phyloP scores from a whole-genome alignment of 495 filamentous ascomycete genomes.

The Daldinia concentrica region DNA sequence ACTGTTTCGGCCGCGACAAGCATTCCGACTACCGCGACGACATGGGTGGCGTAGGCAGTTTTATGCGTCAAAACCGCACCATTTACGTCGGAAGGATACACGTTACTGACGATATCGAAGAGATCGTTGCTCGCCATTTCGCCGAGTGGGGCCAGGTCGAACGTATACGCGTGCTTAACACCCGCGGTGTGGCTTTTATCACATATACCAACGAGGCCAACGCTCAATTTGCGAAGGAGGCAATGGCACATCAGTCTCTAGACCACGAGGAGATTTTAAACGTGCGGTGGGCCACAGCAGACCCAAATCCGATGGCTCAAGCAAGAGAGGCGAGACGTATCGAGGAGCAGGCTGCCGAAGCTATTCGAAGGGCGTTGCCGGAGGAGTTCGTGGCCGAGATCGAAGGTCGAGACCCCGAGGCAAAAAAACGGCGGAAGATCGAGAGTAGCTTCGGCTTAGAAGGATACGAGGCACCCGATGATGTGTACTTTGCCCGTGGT shows the following conservation, averaged over 20 bases:
- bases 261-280: constrained; percentile 94
- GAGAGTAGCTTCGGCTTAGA: constrained; percentile 88
- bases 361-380: constrained; percentile 88
- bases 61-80: constrained; percentile 90
- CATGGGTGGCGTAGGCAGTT: constrained; percentile 94
- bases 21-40: constrained; percentile 89
- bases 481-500: constrained; percentile 86
- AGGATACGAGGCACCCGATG: constrained; percentile 94
- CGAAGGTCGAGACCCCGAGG: constrained; percentile 88
- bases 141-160: constrained; percentile 94
- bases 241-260: constrained; percentile 84
- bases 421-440: constrained; percentile 85
- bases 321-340: constrained; percentile 88
- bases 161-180: constrained; percentile 87
- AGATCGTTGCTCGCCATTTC: constrained; percentile 93
- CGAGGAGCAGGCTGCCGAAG: constrained; percentile 98
- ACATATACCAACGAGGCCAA: constrained; percentile 89
- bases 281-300: constrained; percentile 95
- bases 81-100: constrained; percentile 93
- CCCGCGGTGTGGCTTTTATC: constrained; percentile 79
- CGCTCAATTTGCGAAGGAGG: constrained; percentile 89
- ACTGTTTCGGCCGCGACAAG: constrained; percentile 93
- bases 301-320: constrained; percentile 95
- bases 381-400: constrained; percentile 92
- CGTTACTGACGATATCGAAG: constrained; percentile 97